A percentile compares a stretch with the other conserved stretches of the same genome.
Conservation (phyloP, 108 stramenopile genomes). For the Conticribra guillardii region DNA sequence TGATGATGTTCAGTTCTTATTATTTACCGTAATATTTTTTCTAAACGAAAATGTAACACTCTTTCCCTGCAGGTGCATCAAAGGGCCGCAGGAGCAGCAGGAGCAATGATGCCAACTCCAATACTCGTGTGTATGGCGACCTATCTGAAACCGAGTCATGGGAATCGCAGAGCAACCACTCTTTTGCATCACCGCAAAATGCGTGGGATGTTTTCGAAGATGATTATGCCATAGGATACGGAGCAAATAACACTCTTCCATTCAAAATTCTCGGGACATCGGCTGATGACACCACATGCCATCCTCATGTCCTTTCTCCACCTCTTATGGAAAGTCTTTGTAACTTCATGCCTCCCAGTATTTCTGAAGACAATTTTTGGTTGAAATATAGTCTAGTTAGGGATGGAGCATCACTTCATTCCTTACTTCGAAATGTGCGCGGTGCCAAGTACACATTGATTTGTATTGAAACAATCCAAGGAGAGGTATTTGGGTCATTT, state of each 20-base stretch:
- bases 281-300: slow-evolving; percentile 49
- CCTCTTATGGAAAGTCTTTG: slow-evolving; percentile 78
- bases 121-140: slow-evolving; percentile 38
- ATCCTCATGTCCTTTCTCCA: slow-evolving; percentile 75
- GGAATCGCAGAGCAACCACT: slow-evolving; percentile 34
- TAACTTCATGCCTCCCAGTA: slow-evolving; percentile 55
- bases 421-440: slow-evolving; percentile 63
- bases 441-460: slow-evolving; percentile 67
- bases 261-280: slow-evolving; percentile 64
- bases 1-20: neutral
- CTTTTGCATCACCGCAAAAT: slow-evolving; percentile 43
- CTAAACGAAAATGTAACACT: neutral
- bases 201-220: slow-evolving; percentile 82
- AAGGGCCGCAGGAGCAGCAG: slow-evolving; percentile 2
- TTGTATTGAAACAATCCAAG: slow-evolving; percentile 79
- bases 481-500: slow-evolving; percentile 84
- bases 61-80: too few relatives aligned
- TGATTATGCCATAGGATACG: slow-evolving; percentile 80
- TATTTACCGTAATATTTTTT: neutral
- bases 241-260: slow-evolving; percentile 45
- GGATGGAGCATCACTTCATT: slow-evolving; percentile 73
- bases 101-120: slow-evolving; percentile 21
- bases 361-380: slow-evolving; percentile 68
- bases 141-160: slow-evolving; percentile 24
- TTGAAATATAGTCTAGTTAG: slow-evolving; percentile 79